Evolutionary conservation across 257 asterid genomes (phyloP), one percentile per base, ranked within the genome.

Genomic region (Jasminum sambac): DNA sequence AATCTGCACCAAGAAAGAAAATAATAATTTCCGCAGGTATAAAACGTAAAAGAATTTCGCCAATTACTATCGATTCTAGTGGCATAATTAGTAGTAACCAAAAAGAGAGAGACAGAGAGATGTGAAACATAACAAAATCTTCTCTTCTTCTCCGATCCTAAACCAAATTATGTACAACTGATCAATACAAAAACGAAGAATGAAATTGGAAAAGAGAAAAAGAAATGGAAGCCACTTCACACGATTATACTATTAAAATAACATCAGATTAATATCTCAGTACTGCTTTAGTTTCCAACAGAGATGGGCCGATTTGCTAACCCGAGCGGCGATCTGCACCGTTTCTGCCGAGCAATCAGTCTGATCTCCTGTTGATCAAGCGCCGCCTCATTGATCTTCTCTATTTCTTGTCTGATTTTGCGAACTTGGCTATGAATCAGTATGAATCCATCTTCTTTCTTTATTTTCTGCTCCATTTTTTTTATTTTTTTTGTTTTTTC

Each of bases 351-450:
- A 12, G 11, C 13, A 26, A 19, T 19, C 26, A 26, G 60, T 17
- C 60, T 52, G 26, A 19, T 52, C 60, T 52, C 25, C 60, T 11
- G 26, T 5, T 52, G 60, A 12, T 52, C 26, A 5, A 52, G 60
- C 26, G 30, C 30, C 30, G 68, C 46, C 21, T 34, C 46, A n/a
- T 63, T 63, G 48, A 63, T 34, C 44, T 34, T 63, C 68, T 67
- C 71, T 41, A 42, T 67, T 67, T 65, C 70, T 19, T 40, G 55
- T 17, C 34, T 9, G 55, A 65, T 65, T 24, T 65, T 37, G 2
- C 70, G 25, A 19, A 65, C 70, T 19, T 37, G 70, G 68, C 68
- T 63, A 19, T 63, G 68, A 17, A 63, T 41, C 37, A 58, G 55
- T 52, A 52, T 3, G 60, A 19, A 52, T 52, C 60, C 60, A 1